phyloP scores from a whole-genome alignment of 768 basidiomycete species.

The Chalciporus sphaerocephalus region DNA sequence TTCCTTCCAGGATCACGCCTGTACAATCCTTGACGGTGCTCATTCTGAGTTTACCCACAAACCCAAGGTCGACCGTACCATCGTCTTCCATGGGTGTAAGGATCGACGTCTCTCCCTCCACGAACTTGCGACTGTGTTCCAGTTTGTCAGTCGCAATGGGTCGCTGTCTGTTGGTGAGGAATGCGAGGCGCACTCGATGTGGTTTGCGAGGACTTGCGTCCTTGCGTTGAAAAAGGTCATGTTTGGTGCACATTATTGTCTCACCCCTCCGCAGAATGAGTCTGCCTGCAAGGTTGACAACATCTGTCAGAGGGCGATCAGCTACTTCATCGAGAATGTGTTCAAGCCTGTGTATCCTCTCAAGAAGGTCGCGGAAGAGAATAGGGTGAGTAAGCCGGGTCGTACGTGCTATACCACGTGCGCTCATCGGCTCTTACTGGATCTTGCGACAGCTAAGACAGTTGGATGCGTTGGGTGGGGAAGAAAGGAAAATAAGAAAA shows the following conservation, averaged over 20 bases:
- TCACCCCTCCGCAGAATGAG: neutral
- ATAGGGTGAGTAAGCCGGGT: neutral
- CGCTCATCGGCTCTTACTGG: neutral
- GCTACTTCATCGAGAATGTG: slow-evolving; percentile 6
- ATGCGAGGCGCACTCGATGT: slow-evolving; percentile 12
- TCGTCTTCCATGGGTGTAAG: neutral
- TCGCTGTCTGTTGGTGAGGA: slow-evolving; percentile 7
- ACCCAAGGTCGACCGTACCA: neutral
- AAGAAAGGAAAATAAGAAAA: neutral
- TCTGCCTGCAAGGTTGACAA: neutral
- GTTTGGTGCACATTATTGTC: neutral
- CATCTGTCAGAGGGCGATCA: slow-evolving; percentile 1
- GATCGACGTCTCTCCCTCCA: slow-evolving; percentile 9
- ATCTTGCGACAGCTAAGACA: neutral
- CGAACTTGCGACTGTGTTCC: slow-evolving; percentile 11
- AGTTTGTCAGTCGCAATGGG: slow-evolving; percentile 6
- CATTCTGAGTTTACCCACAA: slow-evolving; percentile 5
- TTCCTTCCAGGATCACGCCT: slow-evolving; percentile 12
- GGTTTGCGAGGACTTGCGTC: slow-evolving; percentile 9
- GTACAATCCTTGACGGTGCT: slow-evolving; percentile 4
- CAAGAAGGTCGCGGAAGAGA: slow-evolving; percentile 2
- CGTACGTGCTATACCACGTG: neutral
- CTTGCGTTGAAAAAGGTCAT: neutral
- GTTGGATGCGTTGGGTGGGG: neutral
- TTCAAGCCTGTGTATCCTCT: slow-evolving; percentile 4